Percentiles rank a stretch among this genome's conserved stretches.
Evolutionary conservation across 2,329 filamentous ascomycete genomes (phyloP).

Genomic region (Monilinia polystroma): DNA sequence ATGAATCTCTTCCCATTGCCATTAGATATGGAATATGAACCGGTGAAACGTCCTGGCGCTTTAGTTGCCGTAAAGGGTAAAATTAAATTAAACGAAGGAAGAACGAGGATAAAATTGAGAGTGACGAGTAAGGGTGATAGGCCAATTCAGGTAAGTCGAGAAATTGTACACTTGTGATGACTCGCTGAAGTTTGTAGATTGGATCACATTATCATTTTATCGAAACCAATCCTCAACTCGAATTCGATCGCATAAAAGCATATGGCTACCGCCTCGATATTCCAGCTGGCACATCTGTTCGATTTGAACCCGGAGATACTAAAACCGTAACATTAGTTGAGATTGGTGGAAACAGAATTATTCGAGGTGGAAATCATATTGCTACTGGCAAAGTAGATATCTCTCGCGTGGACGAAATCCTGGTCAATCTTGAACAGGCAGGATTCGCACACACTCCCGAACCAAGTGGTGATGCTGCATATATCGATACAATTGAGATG

Average conservation of each 20-base stretch:
- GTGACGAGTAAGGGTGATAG: slow-evolving; percentile 87
- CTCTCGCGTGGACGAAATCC: slow-evolving; percentile 61
- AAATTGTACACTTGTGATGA: not conserved
- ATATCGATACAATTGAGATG: slow-evolving; percentile 66
- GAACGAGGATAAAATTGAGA: slow-evolving; percentile 69
- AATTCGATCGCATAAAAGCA: slow-evolving; percentile 79
- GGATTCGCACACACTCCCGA: slow-evolving; percentile 78
- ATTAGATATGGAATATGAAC: slow-evolving; percentile 63
- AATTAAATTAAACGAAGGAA: slow-evolving; percentile 70
- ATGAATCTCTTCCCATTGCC: slow-evolving; percentile 65
- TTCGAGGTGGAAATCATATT: slow-evolving; percentile 79
- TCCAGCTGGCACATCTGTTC: slow-evolving; percentile 83
- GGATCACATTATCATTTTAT: slow-evolving; percentile 96
- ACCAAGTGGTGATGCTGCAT: slow-evolving; percentile 51
- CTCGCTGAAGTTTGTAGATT: slow-evolving; percentile 47
- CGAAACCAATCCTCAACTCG: slow-evolving; percentile 86
- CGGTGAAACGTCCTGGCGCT: slow-evolving; percentile 72
- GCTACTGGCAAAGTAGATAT: slow-evolving; percentile 71
- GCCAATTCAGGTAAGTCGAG: slow-evolving; percentile 70
- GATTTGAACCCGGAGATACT: slow-evolving; percentile 90
- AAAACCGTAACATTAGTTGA: slow-evolving; percentile 89
- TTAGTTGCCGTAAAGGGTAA: slow-evolving; percentile 65
- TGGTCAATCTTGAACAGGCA: slow-evolving; percentile 63
- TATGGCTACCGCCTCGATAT: slow-evolving; percentile 90
- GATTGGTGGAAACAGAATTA: slow-evolving; percentile 77